phyloP scores from a whole-genome alignment of 306 rosid genomes.

The Gastrolobium villosum region DNA sequence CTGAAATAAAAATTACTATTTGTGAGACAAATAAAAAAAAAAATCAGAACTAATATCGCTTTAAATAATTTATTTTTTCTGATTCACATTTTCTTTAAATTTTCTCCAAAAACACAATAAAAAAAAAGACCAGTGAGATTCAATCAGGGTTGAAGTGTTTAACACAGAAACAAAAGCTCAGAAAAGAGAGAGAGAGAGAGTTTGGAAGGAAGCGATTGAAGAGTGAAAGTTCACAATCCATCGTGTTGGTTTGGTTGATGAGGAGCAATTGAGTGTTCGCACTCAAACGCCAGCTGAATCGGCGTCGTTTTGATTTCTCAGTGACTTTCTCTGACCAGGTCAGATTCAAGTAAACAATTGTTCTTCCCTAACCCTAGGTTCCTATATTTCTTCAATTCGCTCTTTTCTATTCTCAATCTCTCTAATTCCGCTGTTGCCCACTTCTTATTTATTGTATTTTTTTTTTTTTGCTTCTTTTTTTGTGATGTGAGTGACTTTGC shows the following conservation, averaged over 20 bases:
- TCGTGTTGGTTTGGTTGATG: constrained; percentile 42
- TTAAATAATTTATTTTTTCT: not conserved
- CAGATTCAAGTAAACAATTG: constrained; percentile 63
- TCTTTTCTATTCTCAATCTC: not conserved
- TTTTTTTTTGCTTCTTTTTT: not conserved
- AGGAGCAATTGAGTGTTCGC: constrained; percentile 36
- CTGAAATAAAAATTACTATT: not conserved
- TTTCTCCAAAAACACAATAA: no score
- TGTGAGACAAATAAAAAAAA: not conserved
- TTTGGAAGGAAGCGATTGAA: not conserved
- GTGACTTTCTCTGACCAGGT: constrained; percentile 35
- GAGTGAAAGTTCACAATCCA: not conserved
- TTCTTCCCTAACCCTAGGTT: constrained; percentile 67
- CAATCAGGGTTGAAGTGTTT: constrained; percentile 62
- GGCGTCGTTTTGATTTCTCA: constrained; percentile 46
- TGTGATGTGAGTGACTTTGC: not conserved
- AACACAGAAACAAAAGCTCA: constrained; percentile 53
- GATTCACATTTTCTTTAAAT: not conserved
- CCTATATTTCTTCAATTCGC: not conserved
- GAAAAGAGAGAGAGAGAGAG: constrained; percentile 22
- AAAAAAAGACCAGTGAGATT: constrained; percentile 53
- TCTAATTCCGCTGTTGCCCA: not conserved
- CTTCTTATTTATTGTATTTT: not conserved
- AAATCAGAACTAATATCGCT: constrained; percentile 1
- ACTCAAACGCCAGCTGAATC: constrained; percentile 51